phyloP scores from a whole-genome alignment of 257 asterid genomes.

The Osmanthus fragrans region DNA sequence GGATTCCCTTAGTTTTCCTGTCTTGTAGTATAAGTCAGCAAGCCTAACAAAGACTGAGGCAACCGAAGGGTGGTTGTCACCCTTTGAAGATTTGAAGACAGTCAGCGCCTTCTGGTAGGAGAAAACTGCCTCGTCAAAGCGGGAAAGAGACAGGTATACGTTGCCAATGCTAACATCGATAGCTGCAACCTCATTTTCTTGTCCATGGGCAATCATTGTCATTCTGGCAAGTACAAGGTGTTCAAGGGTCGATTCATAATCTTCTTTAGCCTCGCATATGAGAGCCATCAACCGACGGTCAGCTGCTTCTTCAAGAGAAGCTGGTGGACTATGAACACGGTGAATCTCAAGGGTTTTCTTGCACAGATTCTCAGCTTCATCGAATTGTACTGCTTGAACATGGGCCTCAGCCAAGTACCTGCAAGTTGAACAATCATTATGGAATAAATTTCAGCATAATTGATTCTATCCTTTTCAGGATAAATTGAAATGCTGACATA shows the following conservation, averaged over 20 bases:
- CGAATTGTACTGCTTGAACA: constrained; percentile 97
- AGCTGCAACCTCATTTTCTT: constrained; percentile 90
- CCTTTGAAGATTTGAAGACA: constrained; percentile 93
- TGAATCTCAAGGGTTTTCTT: constrained; percentile 95
- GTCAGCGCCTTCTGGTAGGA: constrained; percentile 98
- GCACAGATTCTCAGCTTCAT: constrained; percentile 84
- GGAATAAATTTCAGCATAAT: not conserved
- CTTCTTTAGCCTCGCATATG: constrained; percentile 94
- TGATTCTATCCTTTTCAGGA: not conserved
- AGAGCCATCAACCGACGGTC: constrained; percentile 98
- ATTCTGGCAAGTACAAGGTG: constrained; percentile 98
- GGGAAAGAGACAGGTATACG: constrained; percentile 81
- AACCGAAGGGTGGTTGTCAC: constrained; percentile 90
- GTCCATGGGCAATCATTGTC: constrained; percentile 98
- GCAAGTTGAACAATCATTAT: constrained; percentile 13
- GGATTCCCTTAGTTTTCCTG: constrained; percentile 91
- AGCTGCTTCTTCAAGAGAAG: constrained; percentile 99
- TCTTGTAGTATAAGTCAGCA: constrained; percentile 87
- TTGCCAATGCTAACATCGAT: constrained; percentile 96
- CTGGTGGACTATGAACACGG: constrained; percentile 96
- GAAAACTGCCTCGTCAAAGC: constrained; percentile 96
- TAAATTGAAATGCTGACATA: not conserved
- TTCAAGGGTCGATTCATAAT: constrained; percentile 88
- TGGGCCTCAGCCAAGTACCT: constrained; percentile 98
- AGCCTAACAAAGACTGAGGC: constrained; percentile 95